Evolutionary conservation across 768 basidiomycete genomes (phyloP), one percentile per base, ranked within the genome.

Genomic region (Mycena leptocephala): DNA sequence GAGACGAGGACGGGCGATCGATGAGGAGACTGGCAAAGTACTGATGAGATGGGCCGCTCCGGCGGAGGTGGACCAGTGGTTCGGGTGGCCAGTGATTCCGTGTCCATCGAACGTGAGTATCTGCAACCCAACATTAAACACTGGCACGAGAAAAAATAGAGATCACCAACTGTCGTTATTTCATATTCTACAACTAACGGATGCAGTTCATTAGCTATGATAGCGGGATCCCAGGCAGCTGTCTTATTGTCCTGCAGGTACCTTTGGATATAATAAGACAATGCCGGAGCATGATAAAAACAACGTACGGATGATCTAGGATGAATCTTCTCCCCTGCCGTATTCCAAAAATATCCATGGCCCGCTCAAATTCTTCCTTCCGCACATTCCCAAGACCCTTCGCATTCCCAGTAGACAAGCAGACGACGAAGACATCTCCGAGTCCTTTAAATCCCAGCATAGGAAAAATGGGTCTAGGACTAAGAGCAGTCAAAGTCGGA

Each of bases 11-110:
- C 39, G 56, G 16, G n/a, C n/a, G 18, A 1, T 39, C 13, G 39
- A 18, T 16, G 55, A 51, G 5, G 41, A 24, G n/a, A 20, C 9
- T 22, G 30, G 41, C 10, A 48, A 39, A n/a, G 10, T 46, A 16
- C 24, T 24, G 28, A 90, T 85, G 70, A 82, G 81, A 20, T 84
- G 80, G 48, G 85, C 86, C 28, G 89, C 90, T 22, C 84, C 80
- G 13, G 85, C 86, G 20, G 93, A 61, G 20, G 72, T 82, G 2
- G 92, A 89, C 66, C 83, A 84, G 80, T 94, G 93, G 78, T 94
- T 94, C 16, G 91, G 91, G 79, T 94, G 93, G 22, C 84, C 83
- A 32, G 93, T 92, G 26, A 94, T 85, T 1, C 93, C 93, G 8
- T 77, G 77, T 1, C n/a, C n/a, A n/a, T n/a, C n/a, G n/a, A n/a